Evolutionary conservation across 768 basidiomycete species (phyloP).

Genomic region (Jaapia argillacea): DNA sequence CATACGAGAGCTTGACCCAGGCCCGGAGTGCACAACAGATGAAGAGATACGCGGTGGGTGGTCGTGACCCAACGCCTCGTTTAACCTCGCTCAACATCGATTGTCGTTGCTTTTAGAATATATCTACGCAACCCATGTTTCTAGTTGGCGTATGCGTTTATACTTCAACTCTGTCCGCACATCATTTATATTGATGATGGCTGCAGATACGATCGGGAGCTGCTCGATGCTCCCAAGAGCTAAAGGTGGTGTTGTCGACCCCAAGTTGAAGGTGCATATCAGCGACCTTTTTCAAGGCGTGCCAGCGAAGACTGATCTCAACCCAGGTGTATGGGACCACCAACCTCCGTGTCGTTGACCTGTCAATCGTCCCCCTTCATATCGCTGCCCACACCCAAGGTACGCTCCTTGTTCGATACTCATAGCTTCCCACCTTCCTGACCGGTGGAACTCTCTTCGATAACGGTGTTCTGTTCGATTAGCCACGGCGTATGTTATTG

Average conservation of each 20-base stretch:
- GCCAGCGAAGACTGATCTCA: too few species aligned
- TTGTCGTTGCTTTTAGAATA: too few species aligned
- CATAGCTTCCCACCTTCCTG: too few species aligned
- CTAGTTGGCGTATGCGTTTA: too few species aligned
- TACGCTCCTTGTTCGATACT: slow-evolving; percentile 3
- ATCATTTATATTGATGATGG: too few species aligned
- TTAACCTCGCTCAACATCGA: too few species aligned
- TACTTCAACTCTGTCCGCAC: too few species aligned
- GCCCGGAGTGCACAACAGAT: slow-evolving; percentile 18
- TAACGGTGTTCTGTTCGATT: background rate
- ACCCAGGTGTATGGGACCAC: slow-evolving; percentile 28
- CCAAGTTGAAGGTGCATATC: slow-evolving; percentile 4
- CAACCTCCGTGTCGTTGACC: slow-evolving; percentile 38
- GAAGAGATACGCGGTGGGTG: slow-evolving; percentile 11
- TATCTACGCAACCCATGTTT: too few species aligned
- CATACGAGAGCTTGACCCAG: slow-evolving; percentile 19
- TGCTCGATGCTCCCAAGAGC: slow-evolving; percentile 8
- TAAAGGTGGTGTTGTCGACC: slow-evolving; percentile 13
- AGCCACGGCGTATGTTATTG: slow-evolving; percentile 18
- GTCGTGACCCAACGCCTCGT: too few species aligned
- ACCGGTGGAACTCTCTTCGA: background rate
- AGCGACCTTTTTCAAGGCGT: too few species aligned
- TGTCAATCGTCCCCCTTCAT: slow-evolving; percentile 31
- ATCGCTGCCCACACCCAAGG: slow-evolving; percentile 26
- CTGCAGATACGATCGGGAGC: slow-evolving; percentile 3